Evolutionary conservation across 2,329 filamentous ascomycete genomes (phyloP), one percentile per base, ranked within the genome.

Genomic region (Sclerotinia trifoliorum): DNA sequence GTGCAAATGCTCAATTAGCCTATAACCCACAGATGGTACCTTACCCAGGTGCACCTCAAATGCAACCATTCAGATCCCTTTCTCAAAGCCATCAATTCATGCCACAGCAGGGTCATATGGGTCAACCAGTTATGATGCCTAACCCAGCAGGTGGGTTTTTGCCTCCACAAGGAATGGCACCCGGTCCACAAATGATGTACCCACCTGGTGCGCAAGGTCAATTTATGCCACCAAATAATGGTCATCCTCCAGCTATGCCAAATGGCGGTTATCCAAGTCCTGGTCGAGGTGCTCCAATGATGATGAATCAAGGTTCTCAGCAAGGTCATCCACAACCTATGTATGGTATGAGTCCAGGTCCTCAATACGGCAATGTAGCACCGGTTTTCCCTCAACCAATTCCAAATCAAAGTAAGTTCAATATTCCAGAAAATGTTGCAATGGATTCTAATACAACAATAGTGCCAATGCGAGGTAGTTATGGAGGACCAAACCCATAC

Each of bases 241-340:
- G 83, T 2, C 83, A 84, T 24, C 86, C 85, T 39, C 86, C 87
- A 72, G 79, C 81, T 11, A 84, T 88, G 66, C 91, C 86, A 55
- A 84, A 86, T 10, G 91, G 89, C 74, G 92, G 93, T 21, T 97
- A 92, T 76, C 91, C 93, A n/a, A 97, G 94, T 77, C 94, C 94
- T 0, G 89, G 92, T 68, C 87, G 93, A 60, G 78, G 83, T 26
- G 92, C 95, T 17, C 90, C 92, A 2, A 93, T 96, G 89, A 98
- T 98, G 94, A 91, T 90, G 75, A 94, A 94, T 73, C 93, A 97
- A 80, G 92, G 92, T 67, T 97, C 94, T 39, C 94, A 97, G 76
- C 94, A 96, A 78, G 93, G 94, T 52, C 93, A 96, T 77, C 83
- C 83, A 68, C 83, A 83, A 60, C 74, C 82, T 75, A 87, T 83